These are phyloP conservation scores for Globisporangium spiculum DNA, from an alignment of 352 stramenopile genomes.

Conservation along the genomic window DNA sequence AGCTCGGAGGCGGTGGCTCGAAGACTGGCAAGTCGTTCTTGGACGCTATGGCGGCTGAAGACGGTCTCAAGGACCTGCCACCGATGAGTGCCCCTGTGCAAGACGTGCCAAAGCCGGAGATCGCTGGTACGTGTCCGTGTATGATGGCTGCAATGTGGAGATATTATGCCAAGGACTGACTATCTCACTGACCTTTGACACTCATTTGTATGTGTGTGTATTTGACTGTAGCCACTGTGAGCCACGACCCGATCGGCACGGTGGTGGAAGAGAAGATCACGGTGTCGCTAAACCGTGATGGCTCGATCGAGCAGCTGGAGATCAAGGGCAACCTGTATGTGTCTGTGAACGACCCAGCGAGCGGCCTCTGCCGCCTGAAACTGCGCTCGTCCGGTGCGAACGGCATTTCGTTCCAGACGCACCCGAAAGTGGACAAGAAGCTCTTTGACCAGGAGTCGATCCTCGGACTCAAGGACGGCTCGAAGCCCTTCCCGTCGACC, in stretches of 20 bases:
- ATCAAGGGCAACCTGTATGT: conserved; percentile 87
- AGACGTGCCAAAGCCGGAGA: conserved; percentile 51
- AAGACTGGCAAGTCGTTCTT: conserved; percentile 81
- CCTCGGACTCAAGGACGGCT: conserved; percentile 73
- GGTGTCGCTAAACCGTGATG: conserved; percentile 78
- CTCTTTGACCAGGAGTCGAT: conserved; percentile 82
- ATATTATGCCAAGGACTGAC: background rate
- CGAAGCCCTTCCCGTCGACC: conserved; percentile 80
- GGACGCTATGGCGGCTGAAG: conserved; percentile 83
- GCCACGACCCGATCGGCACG: conserved; percentile 75
- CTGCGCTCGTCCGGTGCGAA: conserved; percentile 63
- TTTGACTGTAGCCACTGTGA: conserved; percentile 41
- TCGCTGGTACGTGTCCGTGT: conserved; percentile 23
- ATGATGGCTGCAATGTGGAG: background rate
- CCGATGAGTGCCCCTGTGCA: conserved; percentile 75
- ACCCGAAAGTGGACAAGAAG: conserved; percentile 88
- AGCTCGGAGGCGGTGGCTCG: conserved; percentile 35
- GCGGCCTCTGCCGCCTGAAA: conserved; percentile 68
- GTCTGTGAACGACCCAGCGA: conserved; percentile 75
- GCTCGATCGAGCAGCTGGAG: conserved; percentile 80
- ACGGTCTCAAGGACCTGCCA: conserved; percentile 84
- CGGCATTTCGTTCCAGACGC: conserved; percentile 81
- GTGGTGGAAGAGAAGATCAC: conserved; percentile 88
- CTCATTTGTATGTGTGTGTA: background rate
- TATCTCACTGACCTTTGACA: background rate